A percentile compares a stretch with the other conserved stretches of the same genome.
phyloP scores from a whole-genome alignment of 768 basidiomycete genomes.

The Boletus speciosus region DNA sequence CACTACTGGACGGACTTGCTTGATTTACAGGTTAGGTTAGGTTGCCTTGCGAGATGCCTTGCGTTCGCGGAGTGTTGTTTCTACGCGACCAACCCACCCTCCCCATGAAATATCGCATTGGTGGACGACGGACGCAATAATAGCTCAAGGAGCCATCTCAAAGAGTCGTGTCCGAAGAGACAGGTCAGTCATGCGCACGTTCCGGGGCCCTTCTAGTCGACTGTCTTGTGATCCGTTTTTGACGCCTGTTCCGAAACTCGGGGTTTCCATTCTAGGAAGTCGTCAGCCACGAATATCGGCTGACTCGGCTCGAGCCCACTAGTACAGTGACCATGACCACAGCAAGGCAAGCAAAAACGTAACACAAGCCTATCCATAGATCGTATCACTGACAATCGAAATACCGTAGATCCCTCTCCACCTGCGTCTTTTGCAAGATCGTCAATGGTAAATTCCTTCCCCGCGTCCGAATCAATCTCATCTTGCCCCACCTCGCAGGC shows the following conservation, averaged over 20 bases:
- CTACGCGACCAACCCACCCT: too few relatives aligned
- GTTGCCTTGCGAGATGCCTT: too few relatives aligned
- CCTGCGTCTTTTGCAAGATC: conserved; percentile 92
- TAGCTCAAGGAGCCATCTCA: too few relatives aligned
- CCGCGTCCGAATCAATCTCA: neutral
- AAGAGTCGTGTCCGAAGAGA: too few relatives aligned
- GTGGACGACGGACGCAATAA: too few relatives aligned
- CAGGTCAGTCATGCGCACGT: too few relatives aligned
- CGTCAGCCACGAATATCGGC: neutral
- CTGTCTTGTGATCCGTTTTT: too few relatives aligned
- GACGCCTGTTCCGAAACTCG: neutral
- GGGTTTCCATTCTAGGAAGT: neutral
- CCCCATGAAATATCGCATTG: too few relatives aligned
- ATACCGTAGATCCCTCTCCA: conserved; percentile 45
- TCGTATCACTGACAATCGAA: neutral
- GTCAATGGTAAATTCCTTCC: conserved; percentile 57
- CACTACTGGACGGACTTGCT: too few relatives aligned
- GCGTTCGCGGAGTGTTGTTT: too few relatives aligned
- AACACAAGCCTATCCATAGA: neutral
- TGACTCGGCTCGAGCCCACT: neutral
- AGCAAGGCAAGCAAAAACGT: conserved; percentile 6
- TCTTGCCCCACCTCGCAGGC: conserved; percentile 41
- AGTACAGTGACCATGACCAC: neutral
- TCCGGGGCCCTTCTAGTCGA: too few relatives aligned
- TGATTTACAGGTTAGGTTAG: too few relatives aligned